Evolutionary conservation across 2,329 filamentous ascomycete species (phyloP).

Genomic region (Furcasterigmium sp.): DNA sequence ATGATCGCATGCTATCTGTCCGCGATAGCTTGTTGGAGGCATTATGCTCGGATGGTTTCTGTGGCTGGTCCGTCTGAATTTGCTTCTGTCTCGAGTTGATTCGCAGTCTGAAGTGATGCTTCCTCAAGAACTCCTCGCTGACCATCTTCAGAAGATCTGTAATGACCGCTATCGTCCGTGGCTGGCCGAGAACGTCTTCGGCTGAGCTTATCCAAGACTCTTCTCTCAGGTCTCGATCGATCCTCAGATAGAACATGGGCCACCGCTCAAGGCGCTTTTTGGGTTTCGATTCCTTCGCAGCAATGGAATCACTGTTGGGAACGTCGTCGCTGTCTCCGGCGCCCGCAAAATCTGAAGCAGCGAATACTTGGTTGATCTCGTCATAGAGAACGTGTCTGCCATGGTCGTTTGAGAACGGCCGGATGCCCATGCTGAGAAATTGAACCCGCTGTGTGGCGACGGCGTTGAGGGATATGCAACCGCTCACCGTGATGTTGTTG

Average conservation of each 20-base stretch:
- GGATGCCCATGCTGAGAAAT: conserved; percentile 74
- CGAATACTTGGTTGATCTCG: conserved; percentile 73
- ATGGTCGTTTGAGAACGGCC: conserved; percentile 52
- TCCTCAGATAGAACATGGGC: conserved; percentile 83
- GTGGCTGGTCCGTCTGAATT: no score
- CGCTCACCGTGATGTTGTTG: conserved; percentile 56
- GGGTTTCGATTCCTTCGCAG: conserved; percentile 40
- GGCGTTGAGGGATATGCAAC: conserved; percentile 66
- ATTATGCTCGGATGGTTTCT: no score
- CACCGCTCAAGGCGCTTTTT: conserved; percentile 71
- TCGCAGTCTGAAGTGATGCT: conserved; percentile 62
- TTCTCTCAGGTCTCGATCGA: conserved; percentile 33
- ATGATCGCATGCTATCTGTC: background rate
- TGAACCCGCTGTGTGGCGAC: conserved; percentile 68
- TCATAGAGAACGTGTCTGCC: conserved; percentile 66
- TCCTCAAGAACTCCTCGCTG: conserved; percentile 68
- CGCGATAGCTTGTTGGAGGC: no score
- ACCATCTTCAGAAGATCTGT: conserved; percentile 63
- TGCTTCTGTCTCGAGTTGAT: conserved; percentile 3
- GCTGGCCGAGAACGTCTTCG: conserved; percentile 36
- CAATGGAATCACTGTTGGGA: conserved; percentile 33
- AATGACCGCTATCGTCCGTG: conserved; percentile 44
- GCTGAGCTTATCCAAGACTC: background rate
- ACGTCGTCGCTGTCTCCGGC: conserved; percentile 39
- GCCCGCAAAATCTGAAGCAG: conserved; percentile 69